Percentiles rank a stretch among this genome's conserved stretches.
Evolutionary conservation across 495 filamentous ascomycete species (phyloP).

Genomic region (Pyrenula massariospora): DNA sequence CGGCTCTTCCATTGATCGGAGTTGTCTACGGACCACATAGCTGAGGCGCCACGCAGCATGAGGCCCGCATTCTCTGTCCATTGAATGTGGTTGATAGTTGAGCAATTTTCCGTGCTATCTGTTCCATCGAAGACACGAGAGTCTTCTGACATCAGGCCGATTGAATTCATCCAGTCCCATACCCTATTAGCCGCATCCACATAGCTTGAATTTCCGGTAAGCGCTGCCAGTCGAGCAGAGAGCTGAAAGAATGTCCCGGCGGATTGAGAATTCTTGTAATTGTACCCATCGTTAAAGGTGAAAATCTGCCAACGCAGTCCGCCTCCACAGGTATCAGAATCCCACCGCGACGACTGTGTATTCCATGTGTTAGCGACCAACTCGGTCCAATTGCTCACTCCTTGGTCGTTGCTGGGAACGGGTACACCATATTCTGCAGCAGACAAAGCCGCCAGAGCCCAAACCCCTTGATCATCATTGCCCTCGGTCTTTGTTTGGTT

Average conservation of each 20-base stretch:
- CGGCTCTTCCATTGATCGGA: constrained; percentile 40
- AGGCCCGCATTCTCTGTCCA: constrained; percentile 63
- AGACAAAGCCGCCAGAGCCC: not conserved
- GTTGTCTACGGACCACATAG: constrained; percentile 48
- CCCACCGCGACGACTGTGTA: constrained; percentile 47
- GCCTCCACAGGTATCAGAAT: constrained; percentile 32
- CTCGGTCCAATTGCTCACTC: not conserved
- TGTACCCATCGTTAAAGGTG: constrained; percentile 36
- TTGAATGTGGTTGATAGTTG: constrained; percentile 39
- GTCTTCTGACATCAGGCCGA: constrained; percentile 23
- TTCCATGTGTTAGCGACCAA: constrained; percentile 21
- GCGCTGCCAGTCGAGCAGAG: constrained; percentile 52
- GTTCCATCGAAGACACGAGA: constrained; percentile 25
- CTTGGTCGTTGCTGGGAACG: not conserved
- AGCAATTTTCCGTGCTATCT: constrained; percentile 38
- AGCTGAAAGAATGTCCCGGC: constrained; percentile 63
- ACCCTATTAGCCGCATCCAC: constrained; percentile 54
- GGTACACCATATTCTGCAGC: not conserved
- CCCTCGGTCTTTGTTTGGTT: not conserved
- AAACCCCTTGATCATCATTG: not conserved
- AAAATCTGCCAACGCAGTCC: constrained; percentile 48
- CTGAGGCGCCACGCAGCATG: constrained; percentile 54
- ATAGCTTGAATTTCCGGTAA: constrained; percentile 54
- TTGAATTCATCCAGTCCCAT: constrained; percentile 57
- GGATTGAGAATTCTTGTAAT: constrained; percentile 59